phyloP scores from a whole-genome alignment of 2,329 filamentous ascomycete species.

The Trichoderma sp. region DNA sequence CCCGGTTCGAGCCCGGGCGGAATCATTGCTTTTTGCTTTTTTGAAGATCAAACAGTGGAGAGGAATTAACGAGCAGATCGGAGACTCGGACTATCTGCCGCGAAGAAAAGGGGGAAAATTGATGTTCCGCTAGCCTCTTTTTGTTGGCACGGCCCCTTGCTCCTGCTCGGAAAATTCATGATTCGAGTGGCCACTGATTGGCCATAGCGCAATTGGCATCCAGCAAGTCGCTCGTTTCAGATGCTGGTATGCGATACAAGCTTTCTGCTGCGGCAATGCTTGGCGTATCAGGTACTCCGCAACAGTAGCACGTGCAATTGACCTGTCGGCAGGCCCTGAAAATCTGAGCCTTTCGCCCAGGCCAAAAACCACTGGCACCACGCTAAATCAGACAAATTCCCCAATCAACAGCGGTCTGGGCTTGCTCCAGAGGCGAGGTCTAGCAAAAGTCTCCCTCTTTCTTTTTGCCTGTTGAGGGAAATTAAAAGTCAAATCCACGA shows the following conservation, averaged over 20 bases:
- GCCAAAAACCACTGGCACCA: neutral
- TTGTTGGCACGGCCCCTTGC: neutral
- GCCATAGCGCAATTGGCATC: neutral
- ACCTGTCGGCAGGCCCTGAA: neutral
- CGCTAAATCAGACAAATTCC: slow-evolving; percentile 12
- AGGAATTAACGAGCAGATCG: neutral
- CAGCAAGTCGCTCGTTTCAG: neutral
- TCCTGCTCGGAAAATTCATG: slow-evolving; percentile 16
- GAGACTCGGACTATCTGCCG: neutral
- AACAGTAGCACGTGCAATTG: neutral
- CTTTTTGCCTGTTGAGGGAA: neutral
- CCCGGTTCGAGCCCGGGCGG: slow-evolving; percentile 24
- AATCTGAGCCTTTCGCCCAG: neutral
- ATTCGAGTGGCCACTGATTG: neutral
- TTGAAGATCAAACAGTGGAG: neutral
- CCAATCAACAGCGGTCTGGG: slow-evolving; percentile 21
- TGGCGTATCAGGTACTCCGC: neutral
- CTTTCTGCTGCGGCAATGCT: neutral
- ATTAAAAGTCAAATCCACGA: neutral
- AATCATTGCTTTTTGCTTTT: slow-evolving; percentile 16
- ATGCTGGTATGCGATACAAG: neutral
- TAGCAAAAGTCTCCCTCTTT: slow-evolving; percentile 3
- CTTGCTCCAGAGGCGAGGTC: slow-evolving; percentile 5
- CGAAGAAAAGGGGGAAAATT: neutral
- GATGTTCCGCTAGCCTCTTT: slow-evolving; percentile 7